Evolutionary conservation across 23 red algal species (phyloP), one percentile per base, ranked within the genome.

Genomic region (Gracilaria vermiculophylla): DNA sequence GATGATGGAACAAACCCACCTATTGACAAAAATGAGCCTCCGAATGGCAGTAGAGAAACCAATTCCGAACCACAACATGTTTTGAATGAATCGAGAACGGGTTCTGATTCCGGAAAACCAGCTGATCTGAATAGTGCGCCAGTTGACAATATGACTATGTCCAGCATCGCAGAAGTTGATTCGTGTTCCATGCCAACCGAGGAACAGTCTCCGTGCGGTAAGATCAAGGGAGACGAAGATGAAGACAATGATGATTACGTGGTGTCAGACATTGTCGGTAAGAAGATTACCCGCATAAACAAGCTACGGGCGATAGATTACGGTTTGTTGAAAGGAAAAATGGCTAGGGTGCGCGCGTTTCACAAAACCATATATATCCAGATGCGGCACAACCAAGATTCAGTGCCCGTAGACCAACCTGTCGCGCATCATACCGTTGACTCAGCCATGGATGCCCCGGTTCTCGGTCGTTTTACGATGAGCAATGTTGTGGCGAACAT

Each of bases 301-400:
- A 53, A 69, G 11, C 67, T 88, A 24, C 62, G 60, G 14, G 37
- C 84, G 37, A 77, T 77, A 55, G 66, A 76, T 11, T 88, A 88
- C 66, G 84, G 84, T 20, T 29, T 58, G 67, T 73, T 88, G 84
- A 88, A 88, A 39, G 84, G 84, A 0, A 77, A 78, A 40, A 60
- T 88, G 70, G 84, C 84, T 27, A 42, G 84, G 20, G 65, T 66
- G 39, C 50, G 66, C 21, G 32, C 40, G 12, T 88, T 88, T 49
- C 84, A 88, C 53, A 52, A 65, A 34, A 49, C 53, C 5, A 65
- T 88, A 23, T 88, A 42, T 43, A 14, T 6, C 13, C 55, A 62
- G 33, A 32, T 49, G 35, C 49, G 47, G 35, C 36, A 14, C 16
- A 24, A 21, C 66, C 37, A 51, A 45, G 28, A 29, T 6, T 24